Conservation (phyloP, 805 yeast genomes). For the Lipomyces yamanashiensis region DNA sequence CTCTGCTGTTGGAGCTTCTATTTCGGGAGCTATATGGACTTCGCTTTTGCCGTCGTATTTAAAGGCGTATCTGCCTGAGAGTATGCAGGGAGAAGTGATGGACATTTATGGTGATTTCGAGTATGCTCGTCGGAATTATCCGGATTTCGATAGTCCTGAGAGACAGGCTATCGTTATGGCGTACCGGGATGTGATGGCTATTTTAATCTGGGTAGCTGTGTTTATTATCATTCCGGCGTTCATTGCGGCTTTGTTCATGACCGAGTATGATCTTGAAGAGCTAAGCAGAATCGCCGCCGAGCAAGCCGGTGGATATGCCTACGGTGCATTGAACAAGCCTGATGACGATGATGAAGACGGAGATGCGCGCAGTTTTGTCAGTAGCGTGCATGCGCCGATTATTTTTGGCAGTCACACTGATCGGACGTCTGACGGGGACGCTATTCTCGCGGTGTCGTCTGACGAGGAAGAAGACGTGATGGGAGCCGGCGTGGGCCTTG, state of each 20-base stretch:
- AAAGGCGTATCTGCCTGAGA: conserved; percentile 42
- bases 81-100: conserved; percentile 41
- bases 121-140: conserved; percentile 30
- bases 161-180: conserved; percentile 25
- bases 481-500: conserved; percentile 28
- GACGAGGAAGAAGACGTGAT: conserved; percentile 27
- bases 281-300: conserved; percentile 13
- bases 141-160: conserved; percentile 27
- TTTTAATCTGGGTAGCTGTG: conserved; percentile 33
- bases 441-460: conserved; percentile 7
- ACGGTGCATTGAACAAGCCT: conserved; percentile 1
- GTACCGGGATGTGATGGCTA: conserved; percentile 32
- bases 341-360: conserved; percentile 21
- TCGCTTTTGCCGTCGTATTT: conserved; percentile 53
- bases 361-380: neutral
- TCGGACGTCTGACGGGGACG: conserved; percentile 30
- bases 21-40: conserved; percentile 70
- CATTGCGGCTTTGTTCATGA: conserved; percentile 27
- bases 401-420: conserved; percentile 22
- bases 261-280: conserved; percentile 32
- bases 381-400: conserved; percentile 8
- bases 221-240: conserved; percentile 17
- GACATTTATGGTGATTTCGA: conserved; percentile 32
- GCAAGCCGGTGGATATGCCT: conserved; percentile 8
- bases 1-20: conserved; percentile 60